Base-by-base conservation (phyloP, 192 early-diverging fungal genomes). In the Rhizoclosmatium globosum region DNA sequence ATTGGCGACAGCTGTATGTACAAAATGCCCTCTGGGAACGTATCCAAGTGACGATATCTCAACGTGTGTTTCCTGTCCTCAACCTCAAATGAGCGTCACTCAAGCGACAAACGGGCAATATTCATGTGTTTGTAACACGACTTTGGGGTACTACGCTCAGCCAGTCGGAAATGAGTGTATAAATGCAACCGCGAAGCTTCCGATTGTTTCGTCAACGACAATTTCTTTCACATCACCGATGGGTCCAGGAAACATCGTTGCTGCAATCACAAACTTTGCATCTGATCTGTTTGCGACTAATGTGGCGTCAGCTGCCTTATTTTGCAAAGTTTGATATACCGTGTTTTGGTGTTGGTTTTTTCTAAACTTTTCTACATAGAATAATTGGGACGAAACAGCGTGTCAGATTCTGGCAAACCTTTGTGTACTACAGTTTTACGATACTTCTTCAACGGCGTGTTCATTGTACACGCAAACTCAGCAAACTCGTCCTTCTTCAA, bases 381-480 rank as follows among this genome's bases (percentile, higher is more conserved):
- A 70, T 62, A 48, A 73, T 11, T 83, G 85, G 72, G 72, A 87
- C 61, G 47, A 64, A 31, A 23, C 64, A 15, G 46, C 87, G n/a
- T 90, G 89, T 67, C 79, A 86, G 42, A 45, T 60, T 6, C 71
- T 90, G 2, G 83, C 68, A n/a, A 90, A 90, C 64, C 79, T 87
- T 9, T 90, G 89, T 61, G 84, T 81, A 2, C 58, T 90, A 48
- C 82, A 83, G 31, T 64, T 83, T 13, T 90, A 88, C 62, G 81
- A 84, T 64, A n/a, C 59, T 0, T 61, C 68, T 11, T 48, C 85
- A 3, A 60, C 74, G 2, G 74, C 83, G 2, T 90, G 89, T 47
- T 62, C 61, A 42, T 59, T 80, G 11, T 90, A 85, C 64, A 41
- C 38, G 41, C 48, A 71, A 31, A 67, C 85, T 2, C 57, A 75